Evolutionary conservation across 106 monocot species (phyloP).

Genomic region (Platanthera zijinensis): DNA sequence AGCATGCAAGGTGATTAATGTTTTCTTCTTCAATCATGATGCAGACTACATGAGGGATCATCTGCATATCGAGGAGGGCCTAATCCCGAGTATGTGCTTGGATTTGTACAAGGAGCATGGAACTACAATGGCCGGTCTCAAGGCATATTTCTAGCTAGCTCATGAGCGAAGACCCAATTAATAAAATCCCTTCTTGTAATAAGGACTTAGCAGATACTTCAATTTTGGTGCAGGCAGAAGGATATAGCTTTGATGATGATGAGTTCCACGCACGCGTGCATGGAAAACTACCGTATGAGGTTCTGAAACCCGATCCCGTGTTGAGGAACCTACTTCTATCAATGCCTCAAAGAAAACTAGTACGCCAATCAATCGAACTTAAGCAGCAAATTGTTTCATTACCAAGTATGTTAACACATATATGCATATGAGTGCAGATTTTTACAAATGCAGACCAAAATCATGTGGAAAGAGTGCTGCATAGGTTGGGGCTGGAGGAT

Average conservation of each 20-base stretch:
- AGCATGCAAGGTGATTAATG: no score
- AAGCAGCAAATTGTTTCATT: no score
- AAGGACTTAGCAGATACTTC: background rate
- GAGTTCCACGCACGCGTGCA: conserved; percentile 77
- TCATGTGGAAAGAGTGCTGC: conserved; percentile 56
- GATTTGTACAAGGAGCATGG: conserved; percentile 80
- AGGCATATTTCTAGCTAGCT: conserved; percentile 32
- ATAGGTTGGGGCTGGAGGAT: conserved; percentile 63
- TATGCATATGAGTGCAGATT: conserved; percentile 44
- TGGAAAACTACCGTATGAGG: conserved; percentile 73
- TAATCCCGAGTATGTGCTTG: conserved; percentile 71
- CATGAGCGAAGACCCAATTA: no score
- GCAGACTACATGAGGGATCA: conserved; percentile 75
- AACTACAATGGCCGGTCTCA: conserved; percentile 88
- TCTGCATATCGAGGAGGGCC: conserved; percentile 70
- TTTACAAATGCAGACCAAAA: conserved; percentile 82
- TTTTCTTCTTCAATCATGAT: background rate
- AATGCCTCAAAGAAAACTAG: conserved; percentile 67
- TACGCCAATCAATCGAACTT: conserved; percentile 14
- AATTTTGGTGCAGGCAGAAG: conserved; percentile 35
- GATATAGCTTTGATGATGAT: conserved; percentile 69
- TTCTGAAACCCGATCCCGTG: conserved; percentile 61
- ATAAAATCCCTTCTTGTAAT: background rate
- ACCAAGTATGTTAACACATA: no score
- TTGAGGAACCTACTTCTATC: conserved; percentile 73